A percentile compares a stretch with the other conserved stretches of the same genome.
phyloP scores from a whole-genome alignment of 805 yeast species.

The Saccharomycopsis schoenii region DNA sequence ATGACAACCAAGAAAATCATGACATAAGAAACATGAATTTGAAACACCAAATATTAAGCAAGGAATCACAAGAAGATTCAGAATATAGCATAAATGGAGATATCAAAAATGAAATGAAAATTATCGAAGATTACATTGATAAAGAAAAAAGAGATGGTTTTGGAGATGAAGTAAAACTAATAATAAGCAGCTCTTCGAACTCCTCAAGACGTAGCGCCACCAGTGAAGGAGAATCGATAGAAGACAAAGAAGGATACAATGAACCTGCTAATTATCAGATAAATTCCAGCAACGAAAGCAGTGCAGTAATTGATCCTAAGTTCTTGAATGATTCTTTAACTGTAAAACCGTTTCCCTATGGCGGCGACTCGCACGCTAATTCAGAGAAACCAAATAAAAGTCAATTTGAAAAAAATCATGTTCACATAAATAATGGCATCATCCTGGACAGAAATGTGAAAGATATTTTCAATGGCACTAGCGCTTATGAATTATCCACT shows the following conservation, averaged over 20 bases:
- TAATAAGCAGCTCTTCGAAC: not conserved
- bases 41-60: not conserved
- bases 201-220: not conserved
- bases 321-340: not conserved
- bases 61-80: not conserved
- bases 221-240: no score
- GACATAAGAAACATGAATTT: not conserved
- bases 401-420: not conserved
- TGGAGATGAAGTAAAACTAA: not conserved
- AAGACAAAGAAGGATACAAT: not conserved
- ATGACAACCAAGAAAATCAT: not conserved
- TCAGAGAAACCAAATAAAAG: not conserved
- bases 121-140: not conserved
- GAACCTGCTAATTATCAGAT: not conserved
- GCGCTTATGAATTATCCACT: not conserved
- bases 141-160: not conserved
- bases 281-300: not conserved
- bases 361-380: not conserved
- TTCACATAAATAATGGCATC: not conserved
- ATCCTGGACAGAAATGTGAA: not conserved
- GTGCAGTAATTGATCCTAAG: not conserved
- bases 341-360: not conserved
- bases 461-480: not conserved
- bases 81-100: not conserved
- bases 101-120: not conserved